A percentile compares a stretch with the other conserved stretches of the same genome.
Evolutionary conservation across 2,329 filamentous ascomycete genomes (phyloP).

Genomic region (Xylariales sp.): DNA sequence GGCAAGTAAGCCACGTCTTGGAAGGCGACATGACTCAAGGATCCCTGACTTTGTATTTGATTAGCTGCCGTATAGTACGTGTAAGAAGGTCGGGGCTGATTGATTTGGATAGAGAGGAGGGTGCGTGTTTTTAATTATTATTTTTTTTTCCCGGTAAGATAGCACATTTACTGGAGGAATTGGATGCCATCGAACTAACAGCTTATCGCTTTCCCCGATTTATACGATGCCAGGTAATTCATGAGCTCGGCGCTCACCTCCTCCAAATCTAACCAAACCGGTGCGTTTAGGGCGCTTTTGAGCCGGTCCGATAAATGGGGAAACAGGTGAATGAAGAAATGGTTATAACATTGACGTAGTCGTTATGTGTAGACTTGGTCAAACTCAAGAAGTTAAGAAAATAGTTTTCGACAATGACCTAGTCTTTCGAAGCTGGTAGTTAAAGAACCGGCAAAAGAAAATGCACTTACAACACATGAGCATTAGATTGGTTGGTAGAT

Average conservation of each 20-base stretch:
- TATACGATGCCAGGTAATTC: no score
- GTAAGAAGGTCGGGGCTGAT: not conserved
- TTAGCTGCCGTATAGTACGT: slow-evolving; percentile 11
- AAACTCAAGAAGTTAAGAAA: not conserved
- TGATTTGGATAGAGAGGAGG: not conserved
- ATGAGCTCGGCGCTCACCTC: no score
- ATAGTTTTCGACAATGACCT: not conserved
- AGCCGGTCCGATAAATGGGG: no score
- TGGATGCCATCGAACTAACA: no score
- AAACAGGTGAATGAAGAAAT: not conserved
- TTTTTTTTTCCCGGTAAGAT: not conserved
- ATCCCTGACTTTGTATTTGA: slow-evolving; percentile 41
- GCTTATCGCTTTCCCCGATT: no score
- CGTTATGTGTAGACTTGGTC: not conserved
- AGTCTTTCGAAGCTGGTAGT: not conserved
- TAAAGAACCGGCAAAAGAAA: not conserved
- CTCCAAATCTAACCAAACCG: no score
- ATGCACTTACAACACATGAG: slow-evolving; percentile 12
- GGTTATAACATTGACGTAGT: not conserved
- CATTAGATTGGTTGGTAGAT: slow-evolving; percentile 36
- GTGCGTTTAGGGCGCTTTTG: not conserved
- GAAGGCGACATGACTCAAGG: slow-evolving; percentile 49
- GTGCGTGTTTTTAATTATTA: no score
- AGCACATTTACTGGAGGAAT: not conserved
- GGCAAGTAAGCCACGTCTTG: slow-evolving; percentile 47